Conservation (phyloP, 768 basidiomycete genomes). For the Sporobolomyces phaffii region DNA sequence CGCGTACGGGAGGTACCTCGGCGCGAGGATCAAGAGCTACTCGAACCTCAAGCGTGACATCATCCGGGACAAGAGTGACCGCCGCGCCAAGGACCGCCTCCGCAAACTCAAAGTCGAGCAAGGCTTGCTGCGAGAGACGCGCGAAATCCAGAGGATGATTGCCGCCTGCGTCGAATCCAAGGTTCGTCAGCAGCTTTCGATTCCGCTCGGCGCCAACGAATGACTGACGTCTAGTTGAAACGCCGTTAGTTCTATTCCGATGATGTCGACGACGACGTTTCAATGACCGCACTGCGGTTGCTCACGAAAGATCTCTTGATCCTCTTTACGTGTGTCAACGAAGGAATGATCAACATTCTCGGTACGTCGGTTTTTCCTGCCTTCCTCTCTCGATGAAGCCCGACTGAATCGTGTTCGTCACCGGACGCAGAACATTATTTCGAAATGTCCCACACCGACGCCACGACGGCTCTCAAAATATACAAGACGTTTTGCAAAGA, state of each 20-base stretch:
- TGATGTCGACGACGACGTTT: conserved; percentile 84
- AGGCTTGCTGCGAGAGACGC: conserved; percentile 84
- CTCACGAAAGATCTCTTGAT: conserved; percentile 92
- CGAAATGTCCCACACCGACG: conserved; percentile 90
- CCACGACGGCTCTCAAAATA: conserved; percentile 70
- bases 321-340: conserved; percentile 91
- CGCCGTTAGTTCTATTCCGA: conserved; percentile 77
- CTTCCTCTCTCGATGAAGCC: not conserved
- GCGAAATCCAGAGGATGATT: conserved; percentile 81
- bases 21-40: conserved; percentile 79
- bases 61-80: conserved; percentile 85
- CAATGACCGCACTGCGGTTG: conserved; percentile 80
- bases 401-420: not conserved
- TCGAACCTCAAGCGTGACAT: conserved; percentile 89
- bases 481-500: conserved; percentile 93
- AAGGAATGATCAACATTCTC: conserved; percentile 64
- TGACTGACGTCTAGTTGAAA: not conserved
- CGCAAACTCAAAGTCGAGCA: conserved; percentile 92
- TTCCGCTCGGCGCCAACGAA: too few species aligned
- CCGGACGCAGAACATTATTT: conserved; percentile 75
- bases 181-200: conserved; percentile 53
- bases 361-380: conserved; percentile 47
- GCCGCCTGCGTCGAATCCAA: conserved; percentile 80
- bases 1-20: conserved; percentile 80
- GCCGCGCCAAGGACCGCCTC: conserved; percentile 49